Conservation (phyloP, 148 eudicot species). For the Rhododendron kiyosumense region DNA sequence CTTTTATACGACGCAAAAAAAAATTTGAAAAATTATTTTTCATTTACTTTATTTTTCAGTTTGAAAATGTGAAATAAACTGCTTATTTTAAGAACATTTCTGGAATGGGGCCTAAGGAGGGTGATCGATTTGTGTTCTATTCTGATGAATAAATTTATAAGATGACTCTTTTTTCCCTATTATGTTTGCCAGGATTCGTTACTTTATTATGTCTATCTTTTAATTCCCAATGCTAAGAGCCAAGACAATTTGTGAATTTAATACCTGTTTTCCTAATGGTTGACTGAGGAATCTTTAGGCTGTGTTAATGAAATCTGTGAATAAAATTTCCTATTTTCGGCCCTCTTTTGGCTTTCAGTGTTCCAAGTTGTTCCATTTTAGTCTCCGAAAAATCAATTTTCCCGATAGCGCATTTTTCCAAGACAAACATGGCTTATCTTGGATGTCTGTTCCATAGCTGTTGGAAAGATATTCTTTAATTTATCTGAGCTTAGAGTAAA, state of each 20-base stretch:
- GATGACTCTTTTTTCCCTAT: not conserved
- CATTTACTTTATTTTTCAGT: too few species aligned
- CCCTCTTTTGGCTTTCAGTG: not conserved
- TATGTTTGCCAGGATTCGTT: not conserved
- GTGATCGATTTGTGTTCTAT: not conserved
- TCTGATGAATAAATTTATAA: not conserved
- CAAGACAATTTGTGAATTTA: not conserved
- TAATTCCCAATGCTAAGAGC: not conserved
- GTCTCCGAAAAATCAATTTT: not conserved
- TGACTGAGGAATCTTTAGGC: not conserved
- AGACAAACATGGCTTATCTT: not conserved
- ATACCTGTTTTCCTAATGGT: not conserved
- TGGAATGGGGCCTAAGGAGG: too few species aligned
- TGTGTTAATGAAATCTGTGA: not conserved
- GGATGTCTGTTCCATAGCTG: not conserved
- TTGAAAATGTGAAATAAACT: too few species aligned
- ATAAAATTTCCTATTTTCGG: not conserved
- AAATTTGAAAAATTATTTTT: too few species aligned
- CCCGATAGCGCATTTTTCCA: not conserved
- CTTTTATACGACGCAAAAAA: too few species aligned
- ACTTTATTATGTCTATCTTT: too few species aligned
- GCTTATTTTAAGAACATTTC: too few species aligned
- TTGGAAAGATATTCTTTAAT: not conserved
- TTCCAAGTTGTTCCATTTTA: not conserved
- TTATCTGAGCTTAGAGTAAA: not conserved